Evolutionary conservation across 306 rosid genomes (phyloP).

Genomic region (Trichosanthes cucumerina): DNA sequence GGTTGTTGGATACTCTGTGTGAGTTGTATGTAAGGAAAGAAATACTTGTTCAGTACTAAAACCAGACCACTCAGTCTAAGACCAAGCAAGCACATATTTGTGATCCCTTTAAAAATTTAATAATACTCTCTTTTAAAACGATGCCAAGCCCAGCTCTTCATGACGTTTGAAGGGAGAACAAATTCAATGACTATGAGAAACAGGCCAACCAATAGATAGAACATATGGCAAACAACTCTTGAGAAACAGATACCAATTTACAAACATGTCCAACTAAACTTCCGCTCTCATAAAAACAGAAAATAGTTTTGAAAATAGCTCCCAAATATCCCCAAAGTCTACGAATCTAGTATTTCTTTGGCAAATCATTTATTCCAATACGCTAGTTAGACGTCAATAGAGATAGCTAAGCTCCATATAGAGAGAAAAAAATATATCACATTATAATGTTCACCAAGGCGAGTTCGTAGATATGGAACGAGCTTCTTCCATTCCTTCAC

Average conservation of each 20-base stretch:
- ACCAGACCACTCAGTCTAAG: not conserved
- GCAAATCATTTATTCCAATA: not conserved
- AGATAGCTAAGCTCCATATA: not conserved
- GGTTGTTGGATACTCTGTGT: not conserved
- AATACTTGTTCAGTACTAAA: not conserved
- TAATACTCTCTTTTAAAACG: not conserved
- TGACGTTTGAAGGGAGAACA: not conserved
- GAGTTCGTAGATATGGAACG: conserved; percentile 71
- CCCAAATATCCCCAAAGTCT: not conserved
- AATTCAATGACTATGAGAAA: not conserved
- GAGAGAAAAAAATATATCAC: conserved; percentile 30
- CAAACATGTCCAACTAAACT: not conserved
- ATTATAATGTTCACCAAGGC: conserved; percentile 63
- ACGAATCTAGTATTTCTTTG: not conserved
- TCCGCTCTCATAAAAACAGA: not conserved
- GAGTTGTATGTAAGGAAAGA: not conserved
- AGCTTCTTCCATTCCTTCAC: conserved; percentile 84
- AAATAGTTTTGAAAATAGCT: not conserved
- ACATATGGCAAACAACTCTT: not conserved
- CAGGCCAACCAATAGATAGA: not conserved
- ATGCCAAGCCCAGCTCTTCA: not conserved
- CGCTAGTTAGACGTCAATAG: not conserved
- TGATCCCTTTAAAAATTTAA: not conserved
- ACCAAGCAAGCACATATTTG: not conserved
- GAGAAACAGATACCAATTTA: not conserved